Percentiles rank a stretch among this genome's conserved stretches.
Conservation (phyloP, 2,329 filamentous ascomycete species). For the Harringtonia aguacate region DNA sequence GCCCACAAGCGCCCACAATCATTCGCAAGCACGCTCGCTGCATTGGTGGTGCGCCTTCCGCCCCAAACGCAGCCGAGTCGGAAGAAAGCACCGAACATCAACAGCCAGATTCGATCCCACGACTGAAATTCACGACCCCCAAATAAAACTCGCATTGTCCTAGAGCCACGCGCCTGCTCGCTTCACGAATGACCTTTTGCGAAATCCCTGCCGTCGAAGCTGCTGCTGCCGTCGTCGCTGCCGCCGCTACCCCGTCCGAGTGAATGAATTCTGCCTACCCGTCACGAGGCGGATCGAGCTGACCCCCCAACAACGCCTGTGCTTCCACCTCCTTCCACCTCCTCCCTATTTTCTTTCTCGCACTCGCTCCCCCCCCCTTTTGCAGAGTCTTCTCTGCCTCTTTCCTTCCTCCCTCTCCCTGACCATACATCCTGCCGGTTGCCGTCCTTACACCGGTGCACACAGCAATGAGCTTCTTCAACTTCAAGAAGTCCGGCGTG, state of each 20-base stretch:
- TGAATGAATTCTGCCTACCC: conserved; percentile 2
- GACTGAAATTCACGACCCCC: no score
- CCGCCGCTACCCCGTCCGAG: neutral
- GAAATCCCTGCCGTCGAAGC: neutral
- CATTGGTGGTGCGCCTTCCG: no score
- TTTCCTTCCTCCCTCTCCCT: neutral
- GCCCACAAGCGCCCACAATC: no score
- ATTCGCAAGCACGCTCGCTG: no score
- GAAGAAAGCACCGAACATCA: no score
- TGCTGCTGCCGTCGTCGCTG: neutral
- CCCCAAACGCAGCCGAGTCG: no score
- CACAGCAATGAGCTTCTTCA: conserved; percentile 40
- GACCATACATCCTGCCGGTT: neutral
- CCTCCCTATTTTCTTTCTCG: neutral
- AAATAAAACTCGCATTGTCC: no score
- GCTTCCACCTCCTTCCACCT: no score
- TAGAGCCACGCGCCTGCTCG: neutral
- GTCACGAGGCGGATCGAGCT: conserved; percentile 6
- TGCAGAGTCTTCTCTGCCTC: neutral
- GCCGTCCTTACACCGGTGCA: neutral
- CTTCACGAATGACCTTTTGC: conserved; percentile 3
- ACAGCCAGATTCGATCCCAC: no score
- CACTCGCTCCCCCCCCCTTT: neutral
- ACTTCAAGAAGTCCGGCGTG: conserved; percentile 41
- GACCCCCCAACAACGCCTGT: no score